Evolutionary conservation across 2,329 filamentous ascomycete genomes (phyloP).

Genomic region (Lasiodiplodia sp.): DNA sequence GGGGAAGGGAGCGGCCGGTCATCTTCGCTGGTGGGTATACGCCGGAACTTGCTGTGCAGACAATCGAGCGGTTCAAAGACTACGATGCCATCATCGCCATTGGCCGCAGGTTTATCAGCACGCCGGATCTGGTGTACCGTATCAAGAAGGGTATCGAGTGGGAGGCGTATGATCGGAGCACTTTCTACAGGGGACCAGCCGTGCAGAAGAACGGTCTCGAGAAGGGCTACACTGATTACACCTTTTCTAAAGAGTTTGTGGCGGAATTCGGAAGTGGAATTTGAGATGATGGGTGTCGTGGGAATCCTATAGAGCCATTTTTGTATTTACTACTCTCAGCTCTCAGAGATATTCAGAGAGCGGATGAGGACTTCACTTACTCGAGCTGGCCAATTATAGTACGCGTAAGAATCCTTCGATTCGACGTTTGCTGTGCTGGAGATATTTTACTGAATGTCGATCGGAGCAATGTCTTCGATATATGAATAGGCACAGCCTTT

Average conservation of each 20-base stretch:
- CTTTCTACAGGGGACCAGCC: constrained; percentile 51
- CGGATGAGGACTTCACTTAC: too few relatives aligned
- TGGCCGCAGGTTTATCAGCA: constrained; percentile 58
- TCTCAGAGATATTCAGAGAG: too few relatives aligned
- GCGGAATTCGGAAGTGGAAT: background rate
- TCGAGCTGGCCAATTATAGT: too few relatives aligned
- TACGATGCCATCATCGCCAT: constrained; percentile 55
- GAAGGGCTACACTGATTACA: constrained; percentile 52
- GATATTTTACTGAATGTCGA: too few relatives aligned
- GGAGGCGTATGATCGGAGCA: constrained; percentile 52
- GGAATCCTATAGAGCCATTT: too few relatives aligned
- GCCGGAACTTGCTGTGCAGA: constrained; percentile 45
- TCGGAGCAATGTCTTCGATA: too few relatives aligned
- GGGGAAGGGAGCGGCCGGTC: constrained; percentile 38
- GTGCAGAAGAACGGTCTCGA: constrained; percentile 31
- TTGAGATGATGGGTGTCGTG: background rate
- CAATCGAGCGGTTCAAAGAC: constrained; percentile 50
- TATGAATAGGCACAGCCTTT: too few relatives aligned
- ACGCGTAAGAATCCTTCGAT: too few relatives aligned
- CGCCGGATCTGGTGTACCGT: constrained; percentile 58
- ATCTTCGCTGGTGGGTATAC: constrained; percentile 53
- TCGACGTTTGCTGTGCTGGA: too few relatives aligned
- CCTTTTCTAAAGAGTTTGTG: constrained; percentile 46
- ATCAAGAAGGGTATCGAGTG: constrained; percentile 53
- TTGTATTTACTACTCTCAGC: too few relatives aligned